Percentiles rank a stretch among this genome's conserved stretches.
Evolutionary conservation across 2,329 filamentous ascomycete genomes (phyloP).

Genomic region (Fusarium napiforme): DNA sequence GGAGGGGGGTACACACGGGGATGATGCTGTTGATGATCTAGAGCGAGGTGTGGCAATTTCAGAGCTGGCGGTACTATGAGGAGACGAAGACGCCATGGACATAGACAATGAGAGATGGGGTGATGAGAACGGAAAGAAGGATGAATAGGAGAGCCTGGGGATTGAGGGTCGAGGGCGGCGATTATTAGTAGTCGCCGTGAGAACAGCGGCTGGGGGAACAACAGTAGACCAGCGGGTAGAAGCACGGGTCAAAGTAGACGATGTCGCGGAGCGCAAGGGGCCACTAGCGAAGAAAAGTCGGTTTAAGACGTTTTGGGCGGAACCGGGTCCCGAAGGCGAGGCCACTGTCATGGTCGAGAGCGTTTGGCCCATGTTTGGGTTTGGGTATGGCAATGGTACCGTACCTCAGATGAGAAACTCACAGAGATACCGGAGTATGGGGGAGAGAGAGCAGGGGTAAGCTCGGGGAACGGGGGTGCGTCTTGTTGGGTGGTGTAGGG

Average conservation of each 20-base stretch:
- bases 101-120: slow-evolving; percentile 40
- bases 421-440: slow-evolving; percentile 39
- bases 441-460: slow-evolving; percentile 33
- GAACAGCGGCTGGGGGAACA: slow-evolving; percentile 14
- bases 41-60: slow-evolving; percentile 67
- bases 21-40: slow-evolving; percentile 55
- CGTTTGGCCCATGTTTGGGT: slow-evolving; percentile 42
- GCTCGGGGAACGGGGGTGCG: slow-evolving; percentile 22
- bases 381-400: slow-evolving; percentile 16
- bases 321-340: slow-evolving; percentile 44
- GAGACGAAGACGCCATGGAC: slow-evolving; percentile 49
- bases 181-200: slow-evolving; percentile 46
- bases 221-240: slow-evolving; percentile 35
- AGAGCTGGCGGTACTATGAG: slow-evolving; percentile 59
- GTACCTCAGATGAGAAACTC: slow-evolving; percentile 26
- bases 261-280: slow-evolving; percentile 43
- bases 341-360: slow-evolving; percentile 42
- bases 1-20: slow-evolving; percentile 59
- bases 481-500: slow-evolving; percentile 29
- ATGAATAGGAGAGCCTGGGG: slow-evolving; percentile 41
- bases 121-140: slow-evolving; percentile 36
- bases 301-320: slow-evolving; percentile 48
- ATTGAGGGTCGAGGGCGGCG: slow-evolving; percentile 44
- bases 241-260: slow-evolving; percentile 37
- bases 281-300: slow-evolving; percentile 50